Conservation (phyloP, 306 rosid genomes). For the Cicer pinnatifidum region DNA sequence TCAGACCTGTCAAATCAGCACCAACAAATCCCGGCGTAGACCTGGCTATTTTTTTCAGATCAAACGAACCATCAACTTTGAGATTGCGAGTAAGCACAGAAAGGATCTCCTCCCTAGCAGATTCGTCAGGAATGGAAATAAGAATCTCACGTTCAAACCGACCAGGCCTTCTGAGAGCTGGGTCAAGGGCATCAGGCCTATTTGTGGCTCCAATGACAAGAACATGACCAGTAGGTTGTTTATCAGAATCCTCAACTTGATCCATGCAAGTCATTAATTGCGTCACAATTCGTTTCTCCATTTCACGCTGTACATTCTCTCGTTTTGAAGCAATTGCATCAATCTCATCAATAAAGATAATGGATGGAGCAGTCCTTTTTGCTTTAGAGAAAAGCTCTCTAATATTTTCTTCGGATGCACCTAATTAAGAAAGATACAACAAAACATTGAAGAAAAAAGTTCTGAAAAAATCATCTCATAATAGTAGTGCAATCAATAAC, state of each 20-base stretch:
- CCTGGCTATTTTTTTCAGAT: slow-evolving; percentile 72
- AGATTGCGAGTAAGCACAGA: slow-evolving; percentile 58
- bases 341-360: slow-evolving; percentile 44
- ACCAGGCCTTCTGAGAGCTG: slow-evolving; percentile 76
- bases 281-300: slow-evolving; percentile 73
- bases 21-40: slow-evolving; percentile 88
- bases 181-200: slow-evolving; percentile 74
- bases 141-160: slow-evolving; percentile 73
- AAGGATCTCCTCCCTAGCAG: slow-evolving; percentile 43
- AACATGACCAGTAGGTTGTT: slow-evolving; percentile 57
- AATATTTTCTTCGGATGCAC: slow-evolving; percentile 81
- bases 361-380: slow-evolving; percentile 70
- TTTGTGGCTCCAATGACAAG: slow-evolving; percentile 52
- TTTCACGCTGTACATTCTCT: slow-evolving; percentile 71
- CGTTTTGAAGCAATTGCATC: slow-evolving; percentile 60
- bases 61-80: slow-evolving; percentile 70
- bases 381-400: slow-evolving; percentile 79
- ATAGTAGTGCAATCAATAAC: background rate
- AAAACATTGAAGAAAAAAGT: background rate
- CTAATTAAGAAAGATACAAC: slow-evolving; percentile 37
- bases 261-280: slow-evolving; percentile 81
- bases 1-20: slow-evolving; percentile 78
- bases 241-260: slow-evolving; percentile 47
- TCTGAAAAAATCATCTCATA: background rate
- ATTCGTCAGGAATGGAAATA: slow-evolving; percentile 48